phyloP scores from a whole-genome alignment of 768 basidiomycete species.

The Atractiella rhizophila region DNA sequence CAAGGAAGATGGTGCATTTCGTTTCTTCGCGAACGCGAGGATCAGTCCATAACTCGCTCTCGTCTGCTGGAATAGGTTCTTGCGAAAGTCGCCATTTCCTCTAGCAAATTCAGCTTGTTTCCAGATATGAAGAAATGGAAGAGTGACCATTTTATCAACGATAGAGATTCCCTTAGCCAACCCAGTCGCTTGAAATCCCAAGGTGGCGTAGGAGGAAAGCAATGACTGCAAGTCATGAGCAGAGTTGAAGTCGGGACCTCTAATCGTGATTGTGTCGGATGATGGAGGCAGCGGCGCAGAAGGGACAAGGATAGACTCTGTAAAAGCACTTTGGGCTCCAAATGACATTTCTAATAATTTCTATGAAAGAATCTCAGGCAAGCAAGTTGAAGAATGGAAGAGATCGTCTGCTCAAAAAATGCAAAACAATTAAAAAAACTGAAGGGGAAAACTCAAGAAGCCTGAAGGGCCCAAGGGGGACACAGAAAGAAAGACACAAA shows the following conservation, averaged over 20 bases:
- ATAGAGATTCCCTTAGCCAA: constrained; percentile 67
- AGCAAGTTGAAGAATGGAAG: too few relatives aligned
- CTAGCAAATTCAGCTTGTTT: constrained; percentile 24
- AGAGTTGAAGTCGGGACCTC: constrained; percentile 69
- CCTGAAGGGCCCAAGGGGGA: too few relatives aligned
- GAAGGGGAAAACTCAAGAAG: too few relatives aligned
- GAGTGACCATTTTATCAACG: constrained; percentile 68
- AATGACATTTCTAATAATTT: too few relatives aligned
- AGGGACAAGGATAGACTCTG: constrained; percentile 4
- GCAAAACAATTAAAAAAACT: too few relatives aligned
- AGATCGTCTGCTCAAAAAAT: too few relatives aligned
- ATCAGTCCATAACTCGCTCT: constrained; percentile 38
- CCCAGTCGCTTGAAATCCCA: constrained; percentile 94
- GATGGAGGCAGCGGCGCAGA: constrained; percentile 5
- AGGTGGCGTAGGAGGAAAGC: constrained; percentile 53
- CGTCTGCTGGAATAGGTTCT: constrained; percentile 41
- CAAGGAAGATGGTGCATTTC: constrained; percentile 72
- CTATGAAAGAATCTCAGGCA: too few relatives aligned
- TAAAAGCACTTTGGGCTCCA: too few relatives aligned
- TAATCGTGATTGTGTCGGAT: constrained; percentile 37
- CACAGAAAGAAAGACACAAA: too few relatives aligned
- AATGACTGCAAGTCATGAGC: constrained; percentile 40
- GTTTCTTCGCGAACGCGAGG: constrained; percentile 40
- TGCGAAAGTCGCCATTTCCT: constrained; percentile 70
- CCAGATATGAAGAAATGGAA: neutral